phyloP scores from a whole-genome alignment of 148 eudicot genomes.

The Chenopodium quinoa region DNA sequence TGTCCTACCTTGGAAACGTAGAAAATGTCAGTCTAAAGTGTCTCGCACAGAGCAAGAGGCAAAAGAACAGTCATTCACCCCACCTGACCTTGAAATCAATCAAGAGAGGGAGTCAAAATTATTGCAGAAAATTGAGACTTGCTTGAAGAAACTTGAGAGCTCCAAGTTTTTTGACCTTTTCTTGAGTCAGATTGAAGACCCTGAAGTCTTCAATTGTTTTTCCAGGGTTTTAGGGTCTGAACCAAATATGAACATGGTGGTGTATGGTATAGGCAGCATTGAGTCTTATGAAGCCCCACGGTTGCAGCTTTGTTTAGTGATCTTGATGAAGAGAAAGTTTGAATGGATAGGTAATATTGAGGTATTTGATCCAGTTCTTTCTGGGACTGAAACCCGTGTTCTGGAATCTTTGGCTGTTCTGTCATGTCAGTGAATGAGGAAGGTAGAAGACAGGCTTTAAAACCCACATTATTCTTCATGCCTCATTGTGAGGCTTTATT shows the following conservation, averaged over 20 bases:
- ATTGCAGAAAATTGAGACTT: conserved; percentile 49
- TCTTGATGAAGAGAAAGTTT: conserved; percentile 60
- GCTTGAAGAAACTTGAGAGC: conserved; percentile 50
- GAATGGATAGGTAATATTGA: conserved; percentile 68
- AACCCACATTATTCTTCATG: conserved; percentile 76
- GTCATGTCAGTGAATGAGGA: conserved; percentile 66
- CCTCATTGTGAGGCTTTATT: conserved; percentile 83
- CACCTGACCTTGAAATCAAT: conserved; percentile 42
- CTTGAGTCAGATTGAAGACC: conserved; percentile 43
- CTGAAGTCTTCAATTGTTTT: conserved; percentile 38
- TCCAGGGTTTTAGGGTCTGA: conserved; percentile 46
- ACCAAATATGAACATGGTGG: conserved; percentile 65
- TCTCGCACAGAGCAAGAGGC: conserved; percentile 21
- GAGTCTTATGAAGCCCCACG: conserved; percentile 68
- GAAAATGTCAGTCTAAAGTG: conserved; percentile 29
- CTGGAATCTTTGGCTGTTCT: conserved; percentile 60
- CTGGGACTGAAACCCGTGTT: conserved; percentile 54
- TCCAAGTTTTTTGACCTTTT: conserved; percentile 55
- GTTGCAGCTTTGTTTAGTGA: conserved; percentile 71
- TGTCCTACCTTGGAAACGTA: conserved; percentile 63
- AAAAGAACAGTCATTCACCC: conserved; percentile 44
- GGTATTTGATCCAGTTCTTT: conserved; percentile 82
- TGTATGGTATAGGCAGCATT: conserved; percentile 82
- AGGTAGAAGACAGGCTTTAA: conserved; percentile 51
- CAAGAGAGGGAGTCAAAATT: conserved; percentile 46